Evolutionary conservation across 805 yeast genomes (phyloP).

Genomic region (Saccharomycopsis guyanensis): DNA sequence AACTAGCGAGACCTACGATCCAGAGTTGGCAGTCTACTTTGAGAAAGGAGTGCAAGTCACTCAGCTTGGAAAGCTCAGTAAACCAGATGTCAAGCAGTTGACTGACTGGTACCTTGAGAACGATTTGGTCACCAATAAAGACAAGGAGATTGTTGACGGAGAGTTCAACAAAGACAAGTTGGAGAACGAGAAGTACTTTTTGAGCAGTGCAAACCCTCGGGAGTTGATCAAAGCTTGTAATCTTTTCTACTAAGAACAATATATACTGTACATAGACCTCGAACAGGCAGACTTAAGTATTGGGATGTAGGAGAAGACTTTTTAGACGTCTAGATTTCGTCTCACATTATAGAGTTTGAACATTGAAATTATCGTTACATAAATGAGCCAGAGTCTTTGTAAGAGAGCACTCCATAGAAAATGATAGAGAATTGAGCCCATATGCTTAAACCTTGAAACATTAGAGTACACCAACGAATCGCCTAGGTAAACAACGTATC

Average conservation of each 20-base stretch:
- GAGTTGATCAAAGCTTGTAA: slow-evolving; percentile 38
- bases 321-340: too few species aligned
- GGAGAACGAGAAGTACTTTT: slow-evolving; percentile 41
- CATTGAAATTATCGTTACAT: too few species aligned
- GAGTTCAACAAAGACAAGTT: slow-evolving; percentile 31
- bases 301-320: too few species aligned
- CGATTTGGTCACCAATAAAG: slow-evolving; percentile 33
- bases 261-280: too few species aligned
- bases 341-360: too few species aligned
- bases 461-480: background rate
- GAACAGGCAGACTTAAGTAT: background rate
- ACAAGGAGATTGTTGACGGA: slow-evolving; percentile 20
- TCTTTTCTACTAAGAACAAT: slow-evolving; percentile 23
- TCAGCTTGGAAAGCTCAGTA: slow-evolving; percentile 36
- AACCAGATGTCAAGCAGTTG: slow-evolving; percentile 37
- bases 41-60: slow-evolving; percentile 32
- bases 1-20: slow-evolving; percentile 42
- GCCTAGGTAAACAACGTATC: slow-evolving; percentile 80
- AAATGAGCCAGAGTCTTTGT: too few species aligned
- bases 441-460: too few species aligned
- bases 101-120: slow-evolving; percentile 35
- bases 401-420: too few species aligned
- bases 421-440: too few species aligned
- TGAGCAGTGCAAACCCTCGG: slow-evolving; percentile 58
- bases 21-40: slow-evolving; percentile 43